Base-by-base conservation (phyloP, 2,329 filamentous ascomycete species). In the Epichloe baconii region DNA sequence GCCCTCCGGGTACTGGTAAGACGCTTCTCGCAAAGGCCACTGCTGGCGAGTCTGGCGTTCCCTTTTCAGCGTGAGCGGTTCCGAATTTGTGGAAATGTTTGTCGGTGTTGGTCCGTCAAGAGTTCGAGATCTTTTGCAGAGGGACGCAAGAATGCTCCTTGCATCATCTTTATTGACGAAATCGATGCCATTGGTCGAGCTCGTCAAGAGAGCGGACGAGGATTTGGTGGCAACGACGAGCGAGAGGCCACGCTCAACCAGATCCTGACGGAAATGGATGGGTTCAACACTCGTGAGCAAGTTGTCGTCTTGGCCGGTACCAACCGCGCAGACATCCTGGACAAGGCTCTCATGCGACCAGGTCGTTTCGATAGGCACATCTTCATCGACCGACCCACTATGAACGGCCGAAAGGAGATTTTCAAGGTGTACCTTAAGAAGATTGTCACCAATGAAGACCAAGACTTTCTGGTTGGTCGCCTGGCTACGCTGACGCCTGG, bases 1-100 rank as follows among this genome's bases (percentile, higher is more conserved):
- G 93, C n/a, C 93, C 93, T 49, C 93, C 93, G 3, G 93, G 93
- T 76, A 98, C 93, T 46, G 93, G 93, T 82, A 98, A 98, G 74
- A 98, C 93, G 2, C 73, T 98, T 55, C 80, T 98, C 44, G 93
- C 93, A 56, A 98, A 98, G 73, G 93, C 93, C 14, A 98, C 93
- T 10, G 93, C 93, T 48, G 93, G 93, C 65, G 93, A 98, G 72
- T 96, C 93, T 26, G 85, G 86, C 43, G 93, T 98, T 35, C 93
- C 93, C 0, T 98, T 98, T 98, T 90, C 78, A 95, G 88, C 62
- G 93, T 98, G 61, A 96, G 89, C 67, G 93, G 93, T 65, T 98
- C 93, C 47, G 93, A 98, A 67, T 98, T 98, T 64, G 91, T 98
- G 35, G 93, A 98, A 71, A 98, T 98, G 91, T 98, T 98, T 65